Conservation (phyloP, 2,329 filamentous ascomycete genomes). For the Aspergillus quadricinctus region DNA sequence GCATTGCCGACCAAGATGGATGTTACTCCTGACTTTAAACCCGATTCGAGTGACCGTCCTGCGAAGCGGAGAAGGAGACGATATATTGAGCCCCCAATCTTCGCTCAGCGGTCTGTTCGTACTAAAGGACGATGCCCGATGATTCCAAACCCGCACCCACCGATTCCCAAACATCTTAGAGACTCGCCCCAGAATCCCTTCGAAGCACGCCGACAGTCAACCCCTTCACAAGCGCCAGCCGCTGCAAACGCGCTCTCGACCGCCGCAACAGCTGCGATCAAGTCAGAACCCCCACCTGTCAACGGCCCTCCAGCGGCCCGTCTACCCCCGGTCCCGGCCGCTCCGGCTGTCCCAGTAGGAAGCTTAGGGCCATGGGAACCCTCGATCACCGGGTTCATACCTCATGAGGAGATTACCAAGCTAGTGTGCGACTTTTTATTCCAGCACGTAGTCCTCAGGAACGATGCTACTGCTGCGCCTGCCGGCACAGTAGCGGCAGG, state of each 20-base stretch:
- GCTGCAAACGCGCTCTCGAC: slow-evolving; percentile 15
- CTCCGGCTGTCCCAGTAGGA: slow-evolving; percentile 10
- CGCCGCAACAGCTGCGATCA: slow-evolving; percentile 11
- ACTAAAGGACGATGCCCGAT: slow-evolving; percentile 39
- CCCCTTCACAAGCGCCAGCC: slow-evolving; percentile 12
- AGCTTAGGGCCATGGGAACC: slow-evolving; percentile 46
- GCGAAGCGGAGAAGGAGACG: slow-evolving; percentile 48
- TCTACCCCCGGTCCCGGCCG: slow-evolving; percentile 15
- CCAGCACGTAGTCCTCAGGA: slow-evolving; percentile 62
- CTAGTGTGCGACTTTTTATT: slow-evolving; percentile 78
- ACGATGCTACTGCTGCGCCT: slow-evolving; percentile 55
- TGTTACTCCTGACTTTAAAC: slow-evolving; percentile 13
- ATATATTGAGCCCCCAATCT: slow-evolving; percentile 52
- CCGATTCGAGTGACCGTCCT: slow-evolving; percentile 27
- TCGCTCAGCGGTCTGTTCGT: slow-evolving; percentile 42
- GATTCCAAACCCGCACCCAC: slow-evolving; percentile 35
- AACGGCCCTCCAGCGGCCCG: slow-evolving; percentile 24
- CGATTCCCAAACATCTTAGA: slow-evolving; percentile 31
- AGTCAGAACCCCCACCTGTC: slow-evolving; percentile 21
- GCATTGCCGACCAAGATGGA: slow-evolving; percentile 22
- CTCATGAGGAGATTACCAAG: slow-evolving; percentile 70
- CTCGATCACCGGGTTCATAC: slow-evolving; percentile 65
- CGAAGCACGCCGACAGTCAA: slow-evolving; percentile 18
- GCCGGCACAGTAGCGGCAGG: slow-evolving; percentile 55
- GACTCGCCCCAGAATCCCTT: slow-evolving; percentile 18